Evolutionary conservation across 495 filamentous ascomycete genomes (phyloP).

Genomic region (Tuber aestivum): DNA sequence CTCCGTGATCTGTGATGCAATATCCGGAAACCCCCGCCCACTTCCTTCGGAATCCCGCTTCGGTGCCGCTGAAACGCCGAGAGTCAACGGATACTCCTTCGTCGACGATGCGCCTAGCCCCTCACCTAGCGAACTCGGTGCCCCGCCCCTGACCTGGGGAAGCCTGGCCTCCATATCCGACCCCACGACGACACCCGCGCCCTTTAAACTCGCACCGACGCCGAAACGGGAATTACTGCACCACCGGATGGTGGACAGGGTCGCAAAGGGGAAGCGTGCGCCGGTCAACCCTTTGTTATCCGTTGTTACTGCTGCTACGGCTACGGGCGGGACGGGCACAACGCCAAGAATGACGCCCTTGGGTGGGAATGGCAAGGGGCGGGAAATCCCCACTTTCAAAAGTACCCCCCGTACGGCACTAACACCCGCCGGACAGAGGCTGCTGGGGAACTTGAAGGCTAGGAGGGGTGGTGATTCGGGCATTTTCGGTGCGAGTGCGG

Average conservation of each 20-base stretch:
- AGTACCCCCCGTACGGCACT: slow-evolving; percentile 59
- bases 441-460: slow-evolving; percentile 61
- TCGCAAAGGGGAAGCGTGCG: slow-evolving; percentile 62
- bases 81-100: slow-evolving; percentile 88
- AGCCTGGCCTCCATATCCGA: slow-evolving; percentile 33
- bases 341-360: slow-evolving; percentile 37
- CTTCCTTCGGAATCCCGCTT: slow-evolving; percentile 59
- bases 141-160: slow-evolving; percentile 38
- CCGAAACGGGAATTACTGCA: slow-evolving; percentile 77
- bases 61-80: slow-evolving; percentile 69
- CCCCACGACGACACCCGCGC: slow-evolving; percentile 57
- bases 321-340: background rate
- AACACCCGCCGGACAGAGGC: slow-evolving; percentile 74
- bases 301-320: slow-evolving; percentile 22
- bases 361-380: slow-evolving; percentile 50
- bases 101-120: slow-evolving; percentile 70
- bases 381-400: slow-evolving; percentile 64
- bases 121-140: slow-evolving; percentile 29
- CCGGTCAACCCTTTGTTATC: slow-evolving; percentile 49
- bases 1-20: slow-evolving; percentile 80
- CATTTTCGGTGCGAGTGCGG: slow-evolving; percentile 47
- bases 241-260: slow-evolving; percentile 83
- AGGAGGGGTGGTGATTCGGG: slow-evolving; percentile 43
- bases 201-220: slow-evolving; percentile 72
- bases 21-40: slow-evolving; percentile 63